These are phyloP conservation scores for Vanilla planifolia DNA, from an alignment of 106 monocot species.

Conservation along the genomic window DNA sequence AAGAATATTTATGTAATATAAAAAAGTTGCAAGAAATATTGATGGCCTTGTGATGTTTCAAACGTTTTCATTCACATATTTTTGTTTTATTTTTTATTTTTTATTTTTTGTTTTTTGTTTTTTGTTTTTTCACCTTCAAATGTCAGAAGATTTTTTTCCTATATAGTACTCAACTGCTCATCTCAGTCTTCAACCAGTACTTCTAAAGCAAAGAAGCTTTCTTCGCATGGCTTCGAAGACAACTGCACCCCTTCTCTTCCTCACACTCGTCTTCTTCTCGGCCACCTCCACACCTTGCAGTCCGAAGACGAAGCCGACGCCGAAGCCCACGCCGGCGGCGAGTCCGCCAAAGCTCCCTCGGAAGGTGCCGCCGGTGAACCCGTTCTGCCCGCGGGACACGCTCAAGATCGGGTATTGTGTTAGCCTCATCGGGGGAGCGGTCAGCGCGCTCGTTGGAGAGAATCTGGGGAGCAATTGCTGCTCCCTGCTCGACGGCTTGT, in stretches of 20 bases:
- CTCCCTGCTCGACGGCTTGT: conserved; percentile 29
- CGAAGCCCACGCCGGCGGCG: not conserved
- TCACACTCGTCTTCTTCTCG: conserved; percentile 11
- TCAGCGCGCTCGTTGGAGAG: conserved; percentile 8
- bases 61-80: no score
- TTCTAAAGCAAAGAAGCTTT: no score
- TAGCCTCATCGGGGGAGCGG: conserved; percentile 21
- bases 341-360: conserved; percentile 12
- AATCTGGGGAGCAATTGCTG: conserved; percentile 35
- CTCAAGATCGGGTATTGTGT: conserved; percentile 50
- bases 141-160: no score
- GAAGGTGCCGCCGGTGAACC: conserved; percentile 27
- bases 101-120: no score
- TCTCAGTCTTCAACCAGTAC: no score
- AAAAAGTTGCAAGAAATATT: no score
- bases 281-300: not conserved
- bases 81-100: no score
- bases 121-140: no score
- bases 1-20: no score
- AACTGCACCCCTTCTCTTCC: not conserved
- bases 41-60: no score
- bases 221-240: conserved; percentile 27
- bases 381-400: conserved; percentile 41
- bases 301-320: not conserved
- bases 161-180: no score